Conservation (phyloP, 495 filamentous ascomycete species). For the Aspergillus conjunctus region DNA sequence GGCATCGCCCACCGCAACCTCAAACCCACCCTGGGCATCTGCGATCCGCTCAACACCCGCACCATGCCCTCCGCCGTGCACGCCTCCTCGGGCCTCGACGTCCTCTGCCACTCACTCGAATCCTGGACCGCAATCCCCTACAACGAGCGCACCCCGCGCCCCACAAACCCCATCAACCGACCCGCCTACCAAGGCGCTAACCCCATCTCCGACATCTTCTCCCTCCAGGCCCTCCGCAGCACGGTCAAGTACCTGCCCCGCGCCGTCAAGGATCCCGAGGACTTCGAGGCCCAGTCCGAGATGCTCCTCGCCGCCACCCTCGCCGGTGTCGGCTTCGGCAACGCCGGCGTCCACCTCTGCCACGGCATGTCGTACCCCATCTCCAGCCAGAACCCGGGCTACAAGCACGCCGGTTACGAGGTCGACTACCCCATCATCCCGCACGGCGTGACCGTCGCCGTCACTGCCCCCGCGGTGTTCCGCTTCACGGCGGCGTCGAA, state of each 20-base stretch:
- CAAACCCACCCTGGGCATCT: constrained; percentile 94
- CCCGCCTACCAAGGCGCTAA: constrained; percentile 97
- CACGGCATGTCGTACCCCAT: constrained; percentile 98
- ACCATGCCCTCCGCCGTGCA: constrained; percentile 95
- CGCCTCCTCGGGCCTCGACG: constrained; percentile 85
- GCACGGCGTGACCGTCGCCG: constrained; percentile 92
- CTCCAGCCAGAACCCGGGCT: constrained; percentile 87
- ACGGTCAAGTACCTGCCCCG: constrained; percentile 91
- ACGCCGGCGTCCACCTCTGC: constrained; percentile 95
- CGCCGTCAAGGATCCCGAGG: constrained; percentile 81
- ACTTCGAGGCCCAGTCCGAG: constrained; percentile 85
- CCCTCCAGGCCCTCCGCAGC: constrained; percentile 72
- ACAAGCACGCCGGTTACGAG: constrained; percentile 82
- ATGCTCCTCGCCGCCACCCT: constrained; percentile 95
- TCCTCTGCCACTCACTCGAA: constrained; percentile 90
- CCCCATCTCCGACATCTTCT: constrained; percentile 96
- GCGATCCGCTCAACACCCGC: constrained; percentile 90
- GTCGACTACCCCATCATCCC: constrained; percentile 80
- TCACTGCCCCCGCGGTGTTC: constrained; percentile 94
- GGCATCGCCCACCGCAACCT: constrained; percentile 93
- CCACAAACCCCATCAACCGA: constrained; percentile 84
- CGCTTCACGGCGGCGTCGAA: constrained; percentile 87
- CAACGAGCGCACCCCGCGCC: constrained; percentile 77
- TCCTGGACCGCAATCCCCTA: constrained; percentile 97
- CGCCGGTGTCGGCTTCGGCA: constrained; percentile 94